Evolutionary conservation across 176 grass and related monocot species (phyloP), one percentile per base, ranked within the genome.

Genomic region (Zoysia japonica): DNA sequence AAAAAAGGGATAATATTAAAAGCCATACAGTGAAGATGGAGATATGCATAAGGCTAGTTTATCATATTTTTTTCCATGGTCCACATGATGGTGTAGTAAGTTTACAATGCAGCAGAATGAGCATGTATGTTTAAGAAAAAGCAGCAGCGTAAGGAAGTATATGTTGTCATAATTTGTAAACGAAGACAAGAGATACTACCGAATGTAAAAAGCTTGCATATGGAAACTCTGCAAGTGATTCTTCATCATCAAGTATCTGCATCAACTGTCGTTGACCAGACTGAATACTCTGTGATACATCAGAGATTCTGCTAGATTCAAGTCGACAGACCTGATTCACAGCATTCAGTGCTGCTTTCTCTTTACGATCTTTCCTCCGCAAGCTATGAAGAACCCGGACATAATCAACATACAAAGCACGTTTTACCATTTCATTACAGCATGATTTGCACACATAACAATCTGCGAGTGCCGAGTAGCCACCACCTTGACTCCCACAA

Each of bases 141-240:
- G 17, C 47, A 77, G 13, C 14, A 80, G 61, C 46, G 62, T 78
- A 70, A 80, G 76, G 53, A 35, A 83, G 35, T 76, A 76, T 6
- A 70, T 64, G 38, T 80, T 76, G 51, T 75, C 38, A 42, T 80
- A 75, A 55, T 64, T 61, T 68, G 28, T 67, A 51, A 79, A 67
- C 5, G n/a, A 70, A 49, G 66, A 60, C 35, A 42, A 81, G 74
- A 48, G 79, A 78, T 91, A 95, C 86, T 95, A 99, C 96, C 90
- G 51, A 61, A 82, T 99, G 80, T 85, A 99, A 78, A 70, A 99
- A 85, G 75, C 90, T 92, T 70, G 96, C 90, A 88, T 83, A 85
- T 61, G 96, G 96, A 82, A 95, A 99, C 89, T 99, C 96, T 70
- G 96, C 90, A 73, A 99, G 88, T 47, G 92, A 99, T 71, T 99